Percentiles rank a stretch among this genome's conserved stretches.
Evolutionary conservation across 257 asterid species (phyloP).

Genomic region (Lycium barbarum): DNA sequence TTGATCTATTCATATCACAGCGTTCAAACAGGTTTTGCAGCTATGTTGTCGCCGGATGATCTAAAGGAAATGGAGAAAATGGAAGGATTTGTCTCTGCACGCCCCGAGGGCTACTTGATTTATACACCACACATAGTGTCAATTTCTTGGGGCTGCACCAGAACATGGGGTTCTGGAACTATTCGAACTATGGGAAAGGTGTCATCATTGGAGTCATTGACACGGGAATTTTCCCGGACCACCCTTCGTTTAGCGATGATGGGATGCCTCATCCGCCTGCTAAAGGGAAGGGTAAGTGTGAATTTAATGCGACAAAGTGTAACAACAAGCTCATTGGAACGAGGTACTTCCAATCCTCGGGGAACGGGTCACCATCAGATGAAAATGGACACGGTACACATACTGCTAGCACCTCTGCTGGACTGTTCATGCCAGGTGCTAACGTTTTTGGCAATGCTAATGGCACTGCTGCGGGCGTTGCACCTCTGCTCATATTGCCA

Average conservation of each 20-base stretch:
- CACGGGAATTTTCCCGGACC: conserved; percentile 36
- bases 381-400: conserved; percentile 44
- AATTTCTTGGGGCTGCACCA: conserved; percentile 35
- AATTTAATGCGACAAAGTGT: conserved; percentile 22
- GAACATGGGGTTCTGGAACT: conserved; percentile 32
- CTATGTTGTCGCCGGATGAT: conserved; percentile 32
- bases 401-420: conserved; percentile 45
- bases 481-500: conserved; percentile 47
- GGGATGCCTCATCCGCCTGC: conserved; percentile 39
- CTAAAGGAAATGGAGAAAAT: conserved; percentile 32
- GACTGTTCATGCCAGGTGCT: conserved; percentile 38
- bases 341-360: conserved; percentile 22
- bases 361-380: conserved; percentile 15
- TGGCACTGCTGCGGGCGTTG: conserved; percentile 49
- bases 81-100: conserved; percentile 39
- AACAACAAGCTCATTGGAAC: conserved; percentile 51
- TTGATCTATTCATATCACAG: conserved; percentile 34
- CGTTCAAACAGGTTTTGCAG: conserved; percentile 45
- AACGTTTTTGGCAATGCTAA: conserved; percentile 38
- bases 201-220: conserved; percentile 46
- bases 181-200: conserved; percentile 41
- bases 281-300: conserved; percentile 49
- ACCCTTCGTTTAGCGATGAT: conserved; percentile 37
- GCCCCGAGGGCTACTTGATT: background rate
- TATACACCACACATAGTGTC: background rate